Evolutionary conservation across 2,329 filamentous ascomycete species (phyloP).

Genomic region (Aspergillus sp.): DNA sequence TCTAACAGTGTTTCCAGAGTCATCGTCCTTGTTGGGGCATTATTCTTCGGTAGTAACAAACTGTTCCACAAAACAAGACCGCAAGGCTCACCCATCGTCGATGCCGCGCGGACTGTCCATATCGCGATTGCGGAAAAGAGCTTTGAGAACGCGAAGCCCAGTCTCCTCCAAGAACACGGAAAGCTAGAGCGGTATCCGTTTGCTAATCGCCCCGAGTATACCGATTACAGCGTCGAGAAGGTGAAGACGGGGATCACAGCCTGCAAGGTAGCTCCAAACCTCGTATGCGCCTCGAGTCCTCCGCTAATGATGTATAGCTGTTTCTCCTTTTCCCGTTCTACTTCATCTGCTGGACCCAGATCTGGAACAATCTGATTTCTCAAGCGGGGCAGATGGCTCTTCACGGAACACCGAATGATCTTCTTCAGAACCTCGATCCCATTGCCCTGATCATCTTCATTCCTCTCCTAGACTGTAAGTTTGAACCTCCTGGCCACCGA

Average conservation of each 20-base stretch:
- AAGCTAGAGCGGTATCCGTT: slow-evolving; percentile 19
- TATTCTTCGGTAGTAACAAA: slow-evolving; percentile 38
- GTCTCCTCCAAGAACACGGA: slow-evolving; percentile 14
- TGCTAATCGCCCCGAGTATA: slow-evolving; percentile 21
- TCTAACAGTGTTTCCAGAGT: slow-evolving; percentile 44
- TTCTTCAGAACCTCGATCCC: slow-evolving; percentile 69
- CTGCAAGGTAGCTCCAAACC: slow-evolving; percentile 50
- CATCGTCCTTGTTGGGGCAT: slow-evolving; percentile 51
- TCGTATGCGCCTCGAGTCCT: neutral
- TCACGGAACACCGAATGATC: slow-evolving; percentile 67
- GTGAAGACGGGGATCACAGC: slow-evolving; percentile 58
- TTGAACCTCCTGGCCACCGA: neutral
- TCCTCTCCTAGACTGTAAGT: slow-evolving; percentile 59
- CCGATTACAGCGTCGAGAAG: slow-evolving; percentile 63
- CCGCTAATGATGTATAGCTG: slow-evolving; percentile 29
- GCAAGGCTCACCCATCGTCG: slow-evolving; percentile 58
- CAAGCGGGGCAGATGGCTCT: slow-evolving; percentile 51
- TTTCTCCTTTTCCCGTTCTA: slow-evolving; percentile 64
- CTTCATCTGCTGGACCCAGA: slow-evolving; percentile 38
- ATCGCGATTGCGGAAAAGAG: slow-evolving; percentile 20
- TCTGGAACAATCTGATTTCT: slow-evolving; percentile 34
- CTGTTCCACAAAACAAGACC: slow-evolving; percentile 34
- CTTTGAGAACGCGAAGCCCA: slow-evolving; percentile 16
- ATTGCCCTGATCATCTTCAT: slow-evolving; percentile 69
- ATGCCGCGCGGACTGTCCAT: slow-evolving; percentile 37